These are phyloP conservation scores for Oryza meyeriana DNA, from an alignment of 176 grass and related monocot species.

Conservation along the genomic window DNA sequence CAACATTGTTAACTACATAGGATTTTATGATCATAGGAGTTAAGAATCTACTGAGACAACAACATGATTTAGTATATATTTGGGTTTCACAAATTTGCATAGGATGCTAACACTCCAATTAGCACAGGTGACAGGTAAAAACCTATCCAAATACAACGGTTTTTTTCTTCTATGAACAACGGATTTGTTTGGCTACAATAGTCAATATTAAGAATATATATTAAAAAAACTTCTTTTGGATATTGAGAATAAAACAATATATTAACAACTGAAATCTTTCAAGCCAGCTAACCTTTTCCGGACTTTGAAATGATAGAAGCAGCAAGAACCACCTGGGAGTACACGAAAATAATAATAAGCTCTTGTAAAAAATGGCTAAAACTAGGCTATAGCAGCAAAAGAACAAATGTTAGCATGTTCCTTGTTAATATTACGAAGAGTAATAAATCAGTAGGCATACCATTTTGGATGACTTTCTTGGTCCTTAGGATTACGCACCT, in stretches of 20 bases:
- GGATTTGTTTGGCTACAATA: not conserved
- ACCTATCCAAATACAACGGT: too few species aligned
- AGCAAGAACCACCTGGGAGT: slow-evolving; percentile 72
- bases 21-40: not conserved
- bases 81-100: not conserved
- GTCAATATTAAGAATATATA: not conserved
- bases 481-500: slow-evolving; percentile 6
- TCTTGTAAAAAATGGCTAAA: not conserved
- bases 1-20: not conserved
- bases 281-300: slow-evolving; percentile 57
- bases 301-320: slow-evolving; percentile 75
- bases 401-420: not conserved
- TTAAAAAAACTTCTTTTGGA: not conserved
- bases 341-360: slow-evolving; percentile 22
- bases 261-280: slow-evolving; percentile 12
- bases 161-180: too few species aligned
- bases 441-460: not conserved
- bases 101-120: not conserved
- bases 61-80: not conserved
- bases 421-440: not conserved
- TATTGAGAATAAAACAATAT: not conserved
- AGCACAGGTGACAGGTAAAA: not conserved
- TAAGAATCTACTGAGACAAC: not conserved
- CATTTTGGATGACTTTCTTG: slow-evolving; percentile 28
- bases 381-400: not conserved